Evolutionary conservation across 495 filamentous ascomycete species (phyloP), one percentile per base, ranked within the genome.

Genomic region (Acidomyces sp.): DNA sequence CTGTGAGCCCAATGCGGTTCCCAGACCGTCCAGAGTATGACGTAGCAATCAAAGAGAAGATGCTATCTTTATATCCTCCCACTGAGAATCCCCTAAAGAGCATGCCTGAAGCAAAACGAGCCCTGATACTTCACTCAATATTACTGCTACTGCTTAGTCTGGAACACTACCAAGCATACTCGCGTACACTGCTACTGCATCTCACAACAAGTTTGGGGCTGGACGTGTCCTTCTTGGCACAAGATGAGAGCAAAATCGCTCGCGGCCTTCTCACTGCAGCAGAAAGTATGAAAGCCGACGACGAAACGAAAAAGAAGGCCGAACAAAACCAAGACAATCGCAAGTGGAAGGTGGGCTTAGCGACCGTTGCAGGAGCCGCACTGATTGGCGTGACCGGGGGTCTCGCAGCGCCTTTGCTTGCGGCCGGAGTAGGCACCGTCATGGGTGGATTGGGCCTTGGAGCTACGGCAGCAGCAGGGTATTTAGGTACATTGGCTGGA

Each of bases 271-370:
- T 93, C 0, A 69, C 81, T 48, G 74, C 77, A 18, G 77, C 82
- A 27, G 70, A 82, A 42, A 70, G 77, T 20, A 74, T 93, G 51
- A 69, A 75, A 3, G 69, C 70, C 4, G 77, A 80, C 19, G 71
- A 80, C 26, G 72, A 86, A 37, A 66, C 67, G 2, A 68, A 78
- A 47, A 75, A 77, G 48, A 75, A 77, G 48, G 67, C 61, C 6
- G 80, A 87, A 40, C 77, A 85, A 41, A 70, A 70, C 37, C 73
- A 77, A 45, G 53, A 63, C 15, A 55, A 68, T 1, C 68, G 80
- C 36, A 80, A 77, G 56, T 90, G 79, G 80, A 93, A 85, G 55
- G 72, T 85, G 18, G 82, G 80, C 12, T 62, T 93, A 10, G 86
- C 85, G 3, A 78, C 78, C n/a, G 81, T 85, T 0, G 78, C 75